A percentile compares a stretch with the other conserved stretches of the same genome.
Conservation (phyloP, 129 eudicot genomes). For the Flaveria bidentis region DNA sequence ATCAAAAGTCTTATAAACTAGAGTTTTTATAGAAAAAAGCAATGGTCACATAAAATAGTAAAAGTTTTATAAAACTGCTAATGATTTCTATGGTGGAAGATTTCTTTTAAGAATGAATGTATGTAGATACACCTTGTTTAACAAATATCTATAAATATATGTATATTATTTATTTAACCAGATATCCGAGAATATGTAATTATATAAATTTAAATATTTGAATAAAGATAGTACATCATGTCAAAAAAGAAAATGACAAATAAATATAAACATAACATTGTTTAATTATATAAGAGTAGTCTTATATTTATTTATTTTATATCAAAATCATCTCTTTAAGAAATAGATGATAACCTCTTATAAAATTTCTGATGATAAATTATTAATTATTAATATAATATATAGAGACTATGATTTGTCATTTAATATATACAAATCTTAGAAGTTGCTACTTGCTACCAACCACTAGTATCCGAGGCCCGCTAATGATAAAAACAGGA, state of each 20-base stretch:
- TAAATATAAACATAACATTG: not conserved
- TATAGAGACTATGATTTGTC: not conserved
- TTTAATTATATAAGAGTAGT: not conserved
- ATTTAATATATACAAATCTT: not conserved
- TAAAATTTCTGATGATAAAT: not conserved
- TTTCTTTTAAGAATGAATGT: too few species aligned
- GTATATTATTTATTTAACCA: too few species aligned
- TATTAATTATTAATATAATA: not conserved
- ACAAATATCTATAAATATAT: too few species aligned
- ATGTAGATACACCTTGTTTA: too few species aligned
- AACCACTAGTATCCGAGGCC: not conserved
- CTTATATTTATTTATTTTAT: too few species aligned
- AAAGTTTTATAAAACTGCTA: too few species aligned
- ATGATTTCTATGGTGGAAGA: too few species aligned
- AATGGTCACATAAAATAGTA: too few species aligned
- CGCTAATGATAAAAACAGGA: not conserved
- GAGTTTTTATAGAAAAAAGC: too few species aligned
- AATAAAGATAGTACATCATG: not conserved
- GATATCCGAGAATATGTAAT: not conserved
- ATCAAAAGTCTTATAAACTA: too few species aligned
- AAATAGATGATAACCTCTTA: not conserved
- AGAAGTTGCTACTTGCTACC: conserved; percentile 1
- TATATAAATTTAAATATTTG: not conserved
- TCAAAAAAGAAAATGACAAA: not conserved
- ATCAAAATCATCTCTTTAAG: too few species aligned